Evolutionary conservation across 176 grass and related monocot species (phyloP).

Genomic region (Paspalum notatum): DNA sequence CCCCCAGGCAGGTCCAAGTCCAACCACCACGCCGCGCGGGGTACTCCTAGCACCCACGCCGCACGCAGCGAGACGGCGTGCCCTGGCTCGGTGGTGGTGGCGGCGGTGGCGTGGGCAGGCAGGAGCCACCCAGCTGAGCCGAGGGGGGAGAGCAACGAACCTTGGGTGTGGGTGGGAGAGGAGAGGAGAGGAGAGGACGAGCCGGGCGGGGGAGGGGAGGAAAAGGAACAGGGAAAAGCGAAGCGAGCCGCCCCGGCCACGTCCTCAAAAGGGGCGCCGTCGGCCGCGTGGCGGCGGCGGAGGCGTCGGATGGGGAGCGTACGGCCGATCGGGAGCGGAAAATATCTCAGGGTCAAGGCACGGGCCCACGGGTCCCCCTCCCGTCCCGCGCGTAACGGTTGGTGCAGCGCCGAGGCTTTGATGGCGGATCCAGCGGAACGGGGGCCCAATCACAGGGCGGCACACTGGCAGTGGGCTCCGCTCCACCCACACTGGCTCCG

Average conservation of each 20-base stretch:
- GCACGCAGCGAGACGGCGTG: background rate
- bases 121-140: too few relatives aligned
- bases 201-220: background rate
- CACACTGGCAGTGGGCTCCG: background rate
- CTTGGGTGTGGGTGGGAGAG: background rate
- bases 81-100: background rate
- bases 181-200: too few relatives aligned
- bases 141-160: background rate
- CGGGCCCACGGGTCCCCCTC: background rate
- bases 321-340: background rate
- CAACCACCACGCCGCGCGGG: background rate
- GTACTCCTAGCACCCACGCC: background rate
- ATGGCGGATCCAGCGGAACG: too few relatives aligned
- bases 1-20: too few relatives aligned
- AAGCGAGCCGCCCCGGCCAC: background rate
- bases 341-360: background rate
- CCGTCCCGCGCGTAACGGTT: background rate
- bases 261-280: background rate
- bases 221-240: conserved; percentile 21
- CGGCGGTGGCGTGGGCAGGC: too few relatives aligned
- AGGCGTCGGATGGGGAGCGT: conserved; percentile 8
- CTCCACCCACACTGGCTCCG: too few relatives aligned
- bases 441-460: too few relatives aligned
- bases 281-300: background rate
- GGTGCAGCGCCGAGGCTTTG: background rate